Percentiles rank a stretch among this genome's conserved stretches.
Conservation (phyloP, 2,329 filamentous ascomycete species). For the Trichophyton simii region DNA sequence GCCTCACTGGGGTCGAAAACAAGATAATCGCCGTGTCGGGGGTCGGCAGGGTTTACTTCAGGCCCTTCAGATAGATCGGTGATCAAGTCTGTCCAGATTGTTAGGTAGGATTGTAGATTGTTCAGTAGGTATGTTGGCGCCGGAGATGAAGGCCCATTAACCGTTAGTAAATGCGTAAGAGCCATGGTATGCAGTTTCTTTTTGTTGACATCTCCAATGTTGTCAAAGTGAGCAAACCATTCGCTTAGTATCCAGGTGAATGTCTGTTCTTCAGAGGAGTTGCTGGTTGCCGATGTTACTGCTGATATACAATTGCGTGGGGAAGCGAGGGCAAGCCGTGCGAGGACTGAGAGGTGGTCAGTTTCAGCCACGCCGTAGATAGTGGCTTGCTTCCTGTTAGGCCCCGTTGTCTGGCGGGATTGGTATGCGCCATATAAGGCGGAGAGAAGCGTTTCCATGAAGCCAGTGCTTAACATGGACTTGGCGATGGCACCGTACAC, state of each 20-base stretch:
- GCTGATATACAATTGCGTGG: conserved; percentile 53
- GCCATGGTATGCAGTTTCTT: conserved; percentile 38
- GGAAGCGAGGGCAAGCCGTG: conserved; percentile 62
- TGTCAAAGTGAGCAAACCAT: conserved; percentile 39
- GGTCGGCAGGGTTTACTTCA: conserved; percentile 24
- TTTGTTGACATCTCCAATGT: conserved; percentile 33
- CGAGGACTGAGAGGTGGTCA: conserved; percentile 73
- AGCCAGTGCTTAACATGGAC: conserved; percentile 52
- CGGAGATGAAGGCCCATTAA: conserved; percentile 24
- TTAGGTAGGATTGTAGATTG: conserved; percentile 36
- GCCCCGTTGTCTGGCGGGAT: conserved; percentile 69
- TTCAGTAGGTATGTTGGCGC: conserved; percentile 31
- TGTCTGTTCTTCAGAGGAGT: conserved; percentile 22
- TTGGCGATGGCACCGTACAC: conserved; percentile 52
- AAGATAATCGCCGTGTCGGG: conserved; percentile 29
- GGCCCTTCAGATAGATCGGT: conserved; percentile 34
- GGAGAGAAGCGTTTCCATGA: conserved; percentile 52
- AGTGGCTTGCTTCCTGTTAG: conserved; percentile 55
- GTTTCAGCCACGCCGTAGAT: conserved; percentile 66
- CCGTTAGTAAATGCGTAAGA: conserved; percentile 33
- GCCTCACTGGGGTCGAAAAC: conserved; percentile 21
- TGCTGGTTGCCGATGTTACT: conserved; percentile 27
- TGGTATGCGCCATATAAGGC: conserved; percentile 56
- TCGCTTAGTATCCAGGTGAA: conserved; percentile 35
- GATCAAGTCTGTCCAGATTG: conserved; percentile 36